A percentile compares a stretch with the other conserved stretches of the same genome.
Evolutionary conservation across 1,139 yeast species (phyloP).

Genomic region (Kodamaea sp.): DNA sequence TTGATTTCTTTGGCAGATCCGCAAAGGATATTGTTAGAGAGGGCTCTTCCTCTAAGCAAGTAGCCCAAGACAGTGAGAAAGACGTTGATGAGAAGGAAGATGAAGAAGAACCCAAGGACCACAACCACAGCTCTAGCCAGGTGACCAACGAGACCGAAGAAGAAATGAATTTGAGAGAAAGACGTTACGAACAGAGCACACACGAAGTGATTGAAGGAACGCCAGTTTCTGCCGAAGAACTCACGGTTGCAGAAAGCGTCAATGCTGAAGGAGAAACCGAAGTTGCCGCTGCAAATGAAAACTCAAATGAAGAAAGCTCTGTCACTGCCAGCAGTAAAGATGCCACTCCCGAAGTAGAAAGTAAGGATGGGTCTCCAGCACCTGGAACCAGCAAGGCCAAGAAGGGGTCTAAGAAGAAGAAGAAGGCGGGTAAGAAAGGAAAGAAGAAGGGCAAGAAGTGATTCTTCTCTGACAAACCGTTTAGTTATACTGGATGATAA

Average conservation of each 20-base stretch:
- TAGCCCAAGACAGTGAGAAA: conserved; percentile 1
- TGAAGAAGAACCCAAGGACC: conserved; percentile 17
- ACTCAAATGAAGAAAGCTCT: background rate
- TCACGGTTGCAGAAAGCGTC: background rate
- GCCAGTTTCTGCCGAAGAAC: background rate
- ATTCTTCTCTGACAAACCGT: too few relatives aligned
- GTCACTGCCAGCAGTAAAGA: conserved; percentile 4
- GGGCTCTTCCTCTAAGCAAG: conserved; percentile 26
- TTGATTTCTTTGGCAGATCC: conserved; percentile 62
- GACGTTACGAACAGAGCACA: conserved; percentile 36
- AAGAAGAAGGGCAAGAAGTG: conserved; percentile 9
- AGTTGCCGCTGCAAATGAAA: background rate
- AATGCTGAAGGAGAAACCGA: conserved; percentile 1
- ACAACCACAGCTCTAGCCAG: conserved; percentile 20
- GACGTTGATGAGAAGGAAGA: conserved; percentile 12
- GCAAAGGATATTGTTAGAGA: conserved; percentile 16
- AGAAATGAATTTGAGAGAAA: conserved; percentile 39
- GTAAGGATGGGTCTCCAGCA: conserved; percentile 1
- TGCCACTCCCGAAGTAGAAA: conserved; percentile 9
- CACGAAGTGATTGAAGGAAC: background rate
- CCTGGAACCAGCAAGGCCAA: conserved; percentile 5
- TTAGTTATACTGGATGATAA: too few relatives aligned
- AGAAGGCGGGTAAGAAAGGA: conserved; percentile 11
- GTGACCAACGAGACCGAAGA: conserved; percentile 43
- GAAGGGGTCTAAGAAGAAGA: conserved; percentile 10